Percentiles rank a stretch among this genome's conserved stretches.
Evolutionary conservation across 306 rosid species (phyloP).

Genomic region (Inga oerstediana): DNA sequence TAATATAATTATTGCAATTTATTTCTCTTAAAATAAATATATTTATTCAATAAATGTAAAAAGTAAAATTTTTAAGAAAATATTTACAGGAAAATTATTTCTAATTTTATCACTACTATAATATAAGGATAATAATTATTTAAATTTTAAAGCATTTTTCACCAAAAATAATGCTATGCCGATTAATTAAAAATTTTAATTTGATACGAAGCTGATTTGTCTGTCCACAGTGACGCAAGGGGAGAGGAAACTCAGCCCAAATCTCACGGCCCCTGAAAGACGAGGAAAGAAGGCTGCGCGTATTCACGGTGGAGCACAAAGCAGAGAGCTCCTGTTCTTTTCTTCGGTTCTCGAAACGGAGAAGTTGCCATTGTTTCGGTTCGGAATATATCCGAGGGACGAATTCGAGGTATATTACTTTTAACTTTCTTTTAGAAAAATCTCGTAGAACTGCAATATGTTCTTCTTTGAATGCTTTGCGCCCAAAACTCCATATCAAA

Average conservation of each 20-base stretch:
- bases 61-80: no score
- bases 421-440: not conserved
- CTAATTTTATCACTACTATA: no score
- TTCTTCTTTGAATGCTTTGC: not conserved
- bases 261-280: not conserved
- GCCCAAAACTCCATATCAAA: no score
- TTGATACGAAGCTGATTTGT: not conserved
- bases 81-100: no score
- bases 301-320: not conserved
- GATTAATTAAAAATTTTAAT: not conserved
- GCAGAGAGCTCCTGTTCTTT: not conserved
- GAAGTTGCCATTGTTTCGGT: not conserved
- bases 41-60: no score
- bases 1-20: no score
- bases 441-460: not conserved
- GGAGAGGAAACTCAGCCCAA: not conserved
- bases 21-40: no score
- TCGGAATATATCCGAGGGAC: not conserved
- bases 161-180: no score
- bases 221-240: not conserved
- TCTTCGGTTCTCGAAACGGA: not conserved
- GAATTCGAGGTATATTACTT: not conserved
- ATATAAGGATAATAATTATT: no score
- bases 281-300: not conserved
- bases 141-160: no score